Conservation (phyloP, 2,329 filamentous ascomycete species). For the Dendrostoma leiphaemia region DNA sequence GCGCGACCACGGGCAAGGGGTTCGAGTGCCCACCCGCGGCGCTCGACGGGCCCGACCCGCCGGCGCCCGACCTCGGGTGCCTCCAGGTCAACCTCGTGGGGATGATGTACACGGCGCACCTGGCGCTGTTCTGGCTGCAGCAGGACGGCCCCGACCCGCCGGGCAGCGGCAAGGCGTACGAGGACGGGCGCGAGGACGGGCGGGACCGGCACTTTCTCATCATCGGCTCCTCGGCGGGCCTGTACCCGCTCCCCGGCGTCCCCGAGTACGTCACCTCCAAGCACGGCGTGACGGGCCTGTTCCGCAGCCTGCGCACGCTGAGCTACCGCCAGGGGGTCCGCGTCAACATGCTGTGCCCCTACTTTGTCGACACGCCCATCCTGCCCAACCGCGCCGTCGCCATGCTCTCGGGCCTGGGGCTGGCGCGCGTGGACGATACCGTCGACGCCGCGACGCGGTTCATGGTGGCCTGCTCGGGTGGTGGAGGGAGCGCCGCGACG, state of each 20-base stretch:
- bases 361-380: constrained; percentile 64
- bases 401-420: constrained; percentile 54
- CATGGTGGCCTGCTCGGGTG: constrained; percentile 44
- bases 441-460: constrained; percentile 63
- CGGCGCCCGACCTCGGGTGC: constrained; percentile 49
- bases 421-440: constrained; percentile 56
- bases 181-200: constrained; percentile 14
- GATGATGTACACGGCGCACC: constrained; percentile 62
- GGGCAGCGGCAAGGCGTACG: constrained; percentile 26
- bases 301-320: constrained; percentile 54
- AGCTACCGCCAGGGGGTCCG: constrained; percentile 51
- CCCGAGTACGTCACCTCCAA: constrained; percentile 61
- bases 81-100: constrained; percentile 64
- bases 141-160: constrained; percentile 38
- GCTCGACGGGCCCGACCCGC: constrained; percentile 40
- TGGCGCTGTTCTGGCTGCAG: constrained; percentile 59
- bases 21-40: constrained; percentile 47
- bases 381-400: constrained; percentile 43
- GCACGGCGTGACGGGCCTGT: constrained; percentile 65
- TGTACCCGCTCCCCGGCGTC: constrained; percentile 42
- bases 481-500: constrained; percentile 24
- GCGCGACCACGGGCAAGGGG: constrained; percentile 24
- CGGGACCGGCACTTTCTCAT: constrained; percentile 62
- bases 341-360: constrained; percentile 65
- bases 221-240: constrained; percentile 59